These are phyloP conservation scores for Rhodotorula paludigena DNA, from an alignment of 768 basidiomycete genomes.

Conservation along the genomic window DNA sequence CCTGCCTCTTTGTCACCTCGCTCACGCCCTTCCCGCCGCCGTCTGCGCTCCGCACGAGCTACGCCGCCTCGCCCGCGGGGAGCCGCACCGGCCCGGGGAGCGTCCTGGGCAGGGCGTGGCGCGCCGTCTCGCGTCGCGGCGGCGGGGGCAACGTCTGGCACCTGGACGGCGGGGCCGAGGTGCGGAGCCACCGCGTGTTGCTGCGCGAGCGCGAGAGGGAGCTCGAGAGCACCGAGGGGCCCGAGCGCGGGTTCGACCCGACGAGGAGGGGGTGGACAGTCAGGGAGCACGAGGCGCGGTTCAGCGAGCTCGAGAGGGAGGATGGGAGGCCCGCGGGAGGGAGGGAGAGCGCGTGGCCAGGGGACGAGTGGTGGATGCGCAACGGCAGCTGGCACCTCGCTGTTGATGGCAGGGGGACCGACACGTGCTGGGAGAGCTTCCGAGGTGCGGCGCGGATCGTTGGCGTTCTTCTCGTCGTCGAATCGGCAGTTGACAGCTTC, in stretches of 20 bases:
- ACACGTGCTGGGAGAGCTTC: slow-evolving; percentile 30
- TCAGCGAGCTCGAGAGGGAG: not conserved
- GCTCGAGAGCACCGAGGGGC: not conserved
- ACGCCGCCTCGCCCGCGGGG: slow-evolving; percentile 3
- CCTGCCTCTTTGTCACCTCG: slow-evolving; percentile 37
- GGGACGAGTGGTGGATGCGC: slow-evolving; percentile 15
- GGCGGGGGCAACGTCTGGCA: not conserved
- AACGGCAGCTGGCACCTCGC: slow-evolving; percentile 34
- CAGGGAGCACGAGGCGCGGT: slow-evolving; percentile 8
- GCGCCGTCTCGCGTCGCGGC: not conserved
- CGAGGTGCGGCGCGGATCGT: slow-evolving; percentile 14
- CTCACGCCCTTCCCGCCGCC: slow-evolving; percentile 31
- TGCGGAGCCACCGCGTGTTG: no score
- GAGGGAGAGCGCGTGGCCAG: slow-evolving; percentile 15
- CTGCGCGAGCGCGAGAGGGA: not conserved
- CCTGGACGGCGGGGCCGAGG: not conserved
- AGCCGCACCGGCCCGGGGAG: not conserved
- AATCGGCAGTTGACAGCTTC: no score
- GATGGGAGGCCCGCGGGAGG: not conserved
- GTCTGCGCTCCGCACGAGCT: slow-evolving; percentile 1
- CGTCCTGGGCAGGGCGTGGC: not conserved
- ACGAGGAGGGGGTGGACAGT: not conserved
- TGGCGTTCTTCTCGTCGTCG: no score
- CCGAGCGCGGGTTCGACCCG: not conserved
- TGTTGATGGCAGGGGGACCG: slow-evolving; percentile 24